Conservation (phyloP, 2,329 filamentous ascomycete species). For the Allantophomopsis lycopodina region DNA sequence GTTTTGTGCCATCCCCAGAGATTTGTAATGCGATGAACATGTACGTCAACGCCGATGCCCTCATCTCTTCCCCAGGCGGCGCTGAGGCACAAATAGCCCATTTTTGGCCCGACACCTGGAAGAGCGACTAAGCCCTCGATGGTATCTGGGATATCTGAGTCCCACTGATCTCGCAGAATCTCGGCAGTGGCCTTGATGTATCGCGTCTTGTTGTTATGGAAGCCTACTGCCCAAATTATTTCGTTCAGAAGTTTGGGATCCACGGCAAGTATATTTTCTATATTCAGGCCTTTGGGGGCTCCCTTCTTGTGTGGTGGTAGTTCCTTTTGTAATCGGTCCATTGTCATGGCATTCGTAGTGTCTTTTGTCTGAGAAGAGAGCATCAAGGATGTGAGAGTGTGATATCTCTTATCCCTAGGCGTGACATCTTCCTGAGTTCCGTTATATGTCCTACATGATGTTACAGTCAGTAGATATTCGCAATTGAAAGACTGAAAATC, state of each 20-base stretch:
- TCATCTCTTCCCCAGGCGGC: constrained; percentile 54
- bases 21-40: constrained; percentile 65
- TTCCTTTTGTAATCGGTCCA: constrained; percentile 49
- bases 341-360: constrained; percentile 54
- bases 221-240: constrained; percentile 55
- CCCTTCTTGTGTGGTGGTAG: constrained; percentile 27
- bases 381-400: constrained; percentile 58
- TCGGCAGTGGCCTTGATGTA: constrained; percentile 53
- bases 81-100: constrained; percentile 60
- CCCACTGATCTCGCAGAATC: constrained; percentile 43
- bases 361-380: constrained; percentile 64
- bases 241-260: constrained; percentile 44
- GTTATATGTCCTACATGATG: too few species aligned
- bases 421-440: constrained; percentile 34
- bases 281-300: constrained; percentile 33
- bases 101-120: constrained; percentile 62
- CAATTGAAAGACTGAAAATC: too few species aligned
- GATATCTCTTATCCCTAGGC: constrained; percentile 45
- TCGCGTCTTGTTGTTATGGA: constrained; percentile 64
- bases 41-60: constrained; percentile 46
- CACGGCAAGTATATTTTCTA: constrained; percentile 49
- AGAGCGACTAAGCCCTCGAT: constrained; percentile 48
- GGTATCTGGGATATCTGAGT: constrained; percentile 52
- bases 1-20: constrained; percentile 60
- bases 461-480: too few species aligned